These are phyloP conservation scores for Penstemon newberryi DNA, from an alignment of 257 asterid species.

Conservation along the genomic window DNA sequence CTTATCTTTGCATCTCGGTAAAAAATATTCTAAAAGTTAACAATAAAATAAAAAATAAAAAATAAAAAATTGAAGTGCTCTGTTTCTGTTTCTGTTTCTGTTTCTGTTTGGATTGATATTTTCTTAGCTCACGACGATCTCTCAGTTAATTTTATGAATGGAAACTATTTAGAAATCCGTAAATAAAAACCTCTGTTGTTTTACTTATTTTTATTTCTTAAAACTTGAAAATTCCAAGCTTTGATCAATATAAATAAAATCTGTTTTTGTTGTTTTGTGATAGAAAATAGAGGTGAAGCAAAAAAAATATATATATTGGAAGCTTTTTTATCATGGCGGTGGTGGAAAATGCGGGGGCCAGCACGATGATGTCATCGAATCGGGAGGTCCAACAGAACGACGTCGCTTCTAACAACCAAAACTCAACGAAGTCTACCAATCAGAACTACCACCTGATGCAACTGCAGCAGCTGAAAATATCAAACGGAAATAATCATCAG, in stretches of 20 bases:
- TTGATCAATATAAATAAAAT: constrained; percentile 37
- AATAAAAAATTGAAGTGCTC: constrained; percentile 25
- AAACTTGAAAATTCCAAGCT: background rate
- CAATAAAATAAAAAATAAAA: constrained; percentile 26
- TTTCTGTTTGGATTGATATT: constrained; percentile 31
- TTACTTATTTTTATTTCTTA: background rate
- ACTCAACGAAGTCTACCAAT: constrained; percentile 49
- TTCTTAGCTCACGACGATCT: constrained; percentile 42
- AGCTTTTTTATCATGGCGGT: constrained; percentile 74
- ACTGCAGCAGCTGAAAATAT: constrained; percentile 19
- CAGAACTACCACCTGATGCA: constrained; percentile 41
- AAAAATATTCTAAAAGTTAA: constrained; percentile 25
- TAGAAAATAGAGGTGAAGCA: background rate
- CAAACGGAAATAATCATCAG: constrained; percentile 44
- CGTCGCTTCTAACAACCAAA: constrained; percentile 44
- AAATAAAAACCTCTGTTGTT: background rate
- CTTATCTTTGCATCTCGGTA: background rate
- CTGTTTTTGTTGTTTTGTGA: constrained; percentile 11
- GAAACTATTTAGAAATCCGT: constrained; percentile 48
- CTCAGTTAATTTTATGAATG: constrained; percentile 38
- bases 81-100: constrained; percentile 29
- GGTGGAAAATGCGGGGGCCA: constrained; percentile 67
- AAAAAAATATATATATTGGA: background rate
- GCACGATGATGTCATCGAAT: constrained; percentile 54
- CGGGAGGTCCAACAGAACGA: constrained; percentile 46